Percentiles rank a stretch among this genome's conserved stretches.
phyloP scores from a whole-genome alignment of 2,329 filamentous ascomycete species.

The Pseudovirgaria hyperparasitica region DNA sequence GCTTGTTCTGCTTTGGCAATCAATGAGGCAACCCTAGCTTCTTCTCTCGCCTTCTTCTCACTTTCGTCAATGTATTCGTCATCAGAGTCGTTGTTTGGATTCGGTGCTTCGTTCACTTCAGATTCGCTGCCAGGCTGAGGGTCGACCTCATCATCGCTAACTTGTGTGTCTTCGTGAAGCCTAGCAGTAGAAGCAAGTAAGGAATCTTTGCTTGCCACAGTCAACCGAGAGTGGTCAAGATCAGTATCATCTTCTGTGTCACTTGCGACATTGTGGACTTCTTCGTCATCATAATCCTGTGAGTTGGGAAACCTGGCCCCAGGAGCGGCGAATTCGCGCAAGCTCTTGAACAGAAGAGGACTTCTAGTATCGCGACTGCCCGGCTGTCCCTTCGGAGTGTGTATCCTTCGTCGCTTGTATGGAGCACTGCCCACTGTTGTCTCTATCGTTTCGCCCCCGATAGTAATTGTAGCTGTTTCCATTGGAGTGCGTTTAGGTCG shows the following conservation, averaged over 20 bases:
- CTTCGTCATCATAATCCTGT: conserved; percentile 21
- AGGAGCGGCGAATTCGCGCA: conserved; percentile 43
- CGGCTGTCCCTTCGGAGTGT: conserved; percentile 22
- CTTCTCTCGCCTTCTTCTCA: conserved; percentile 39
- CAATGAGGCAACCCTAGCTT: conserved; percentile 30
- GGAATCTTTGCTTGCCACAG: no score
- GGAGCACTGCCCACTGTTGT: conserved; percentile 48
- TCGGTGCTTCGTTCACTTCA: conserved; percentile 1
- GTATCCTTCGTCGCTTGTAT: conserved; percentile 34
- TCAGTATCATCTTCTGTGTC: conserved; percentile 11
- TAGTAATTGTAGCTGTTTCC: conserved; percentile 61
- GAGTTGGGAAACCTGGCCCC: conserved; percentile 35
- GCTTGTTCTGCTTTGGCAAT: conserved; percentile 34
- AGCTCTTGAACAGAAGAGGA: conserved; percentile 29
- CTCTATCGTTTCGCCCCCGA: conserved; percentile 55
- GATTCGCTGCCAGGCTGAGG: not conserved
- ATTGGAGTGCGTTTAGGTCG: conserved; percentile 47
- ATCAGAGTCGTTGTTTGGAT: conserved; percentile 17
- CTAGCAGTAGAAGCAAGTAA: no score
- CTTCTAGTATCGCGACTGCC: conserved; percentile 17
- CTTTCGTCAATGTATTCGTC: conserved; percentile 41
- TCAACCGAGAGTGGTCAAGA: conserved; percentile 12
- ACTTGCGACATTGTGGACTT: conserved; percentile 13
- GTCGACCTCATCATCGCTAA: conserved; percentile 4
- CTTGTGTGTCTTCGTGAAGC: conserved; percentile 13